phyloP scores from a whole-genome alignment of 2,329 filamentous ascomycete genomes.

The Lachnum nothofagi region DNA sequence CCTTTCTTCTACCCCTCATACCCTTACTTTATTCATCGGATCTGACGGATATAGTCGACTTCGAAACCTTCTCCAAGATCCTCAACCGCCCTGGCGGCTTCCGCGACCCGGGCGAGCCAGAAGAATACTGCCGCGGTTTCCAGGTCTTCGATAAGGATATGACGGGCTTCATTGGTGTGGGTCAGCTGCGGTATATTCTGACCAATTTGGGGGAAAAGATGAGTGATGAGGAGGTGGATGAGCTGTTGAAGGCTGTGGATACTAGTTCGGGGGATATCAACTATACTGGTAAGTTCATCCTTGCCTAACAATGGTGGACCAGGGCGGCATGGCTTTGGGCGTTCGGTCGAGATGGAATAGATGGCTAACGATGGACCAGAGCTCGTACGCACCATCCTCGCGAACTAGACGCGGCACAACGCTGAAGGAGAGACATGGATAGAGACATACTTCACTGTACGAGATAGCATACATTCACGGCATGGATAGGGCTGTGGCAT shows the following conservation, averaged over 20 bases:
- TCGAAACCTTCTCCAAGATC: slow-evolving; percentile 92
- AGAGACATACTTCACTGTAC: slow-evolving; percentile 20
- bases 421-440: slow-evolving; percentile 3
- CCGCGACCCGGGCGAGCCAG: slow-evolving; percentile 94
- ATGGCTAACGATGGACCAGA: slow-evolving; percentile 44
- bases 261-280: slow-evolving; percentile 95
- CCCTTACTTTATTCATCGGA: slow-evolving; percentile 5
- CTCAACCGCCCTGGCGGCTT: slow-evolving; percentile 97
- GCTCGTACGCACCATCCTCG: slow-evolving; percentile 79
- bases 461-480: slow-evolving; percentile 13
- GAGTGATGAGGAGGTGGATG: slow-evolving; percentile 97
- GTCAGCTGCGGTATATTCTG: slow-evolving; percentile 94
- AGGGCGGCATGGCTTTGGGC: too few species aligned
- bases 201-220: slow-evolving; percentile 99
- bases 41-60: slow-evolving; percentile 67
- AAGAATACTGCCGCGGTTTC: slow-evolving; percentile 97
- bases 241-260: slow-evolving; percentile 96
- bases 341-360: too few species aligned
- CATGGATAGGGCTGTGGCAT: slow-evolving; percentile 21
- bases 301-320: background rate
- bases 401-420: slow-evolving; percentile 54
- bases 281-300: slow-evolving; percentile 71
- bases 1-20: background rate
- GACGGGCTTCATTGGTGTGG: slow-evolving; percentile 95
- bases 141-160: slow-evolving; percentile 99